Base-by-base conservation (phyloP, 1,284 basidiomycete species). In the Ganoderma multipileum region DNA sequence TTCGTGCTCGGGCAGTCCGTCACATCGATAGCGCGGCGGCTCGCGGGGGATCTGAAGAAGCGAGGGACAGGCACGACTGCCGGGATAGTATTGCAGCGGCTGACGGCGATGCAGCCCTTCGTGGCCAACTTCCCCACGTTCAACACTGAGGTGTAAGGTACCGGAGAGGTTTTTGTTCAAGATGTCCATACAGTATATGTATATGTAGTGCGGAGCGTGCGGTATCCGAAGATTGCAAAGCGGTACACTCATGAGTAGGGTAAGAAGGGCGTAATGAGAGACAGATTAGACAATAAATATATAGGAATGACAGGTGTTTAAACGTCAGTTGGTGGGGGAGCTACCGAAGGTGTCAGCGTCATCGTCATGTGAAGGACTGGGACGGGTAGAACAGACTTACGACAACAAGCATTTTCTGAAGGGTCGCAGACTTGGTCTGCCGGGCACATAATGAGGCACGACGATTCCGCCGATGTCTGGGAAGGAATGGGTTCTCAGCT, bases 351-450 rank as follows among this genome's bases (percentile, higher is more conserved):
- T 20, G 54, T 70, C 41, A 73, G 61, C n/a, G 61, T 12, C 42
- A 7, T 44, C 5, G 4, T 5, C 52, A 64, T 39, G 36, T 14
- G 14, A 28, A 44, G 65, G 66, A 65, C 33, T 63, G 41, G 59
- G 57, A 52, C 47, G 28, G 59, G 63, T 60, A 41, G 20, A 9
- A 33, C 26, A 67, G n/a, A 88, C 92, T 83, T 78, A 94, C 92
- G 92, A 79, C 93, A 95, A 78, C 93, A 94, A 1, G 91, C 87
- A 72, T 93, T 90, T 75, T 93, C 90, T 58, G 81, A 80, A 23
- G 91, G 90, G 72, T 90, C 82, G 74, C 93, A 94, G 60, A 84
- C 85, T 69, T 86, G 85, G 75, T 91, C 90, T 16, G 86, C 78
- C 11, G 92, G 92, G 67, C 83, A 84, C 12, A 78, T 66, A 54